Conservation (phyloP, 2,329 filamentous ascomycete genomes). For the Chaetomiaceae sp. region DNA sequence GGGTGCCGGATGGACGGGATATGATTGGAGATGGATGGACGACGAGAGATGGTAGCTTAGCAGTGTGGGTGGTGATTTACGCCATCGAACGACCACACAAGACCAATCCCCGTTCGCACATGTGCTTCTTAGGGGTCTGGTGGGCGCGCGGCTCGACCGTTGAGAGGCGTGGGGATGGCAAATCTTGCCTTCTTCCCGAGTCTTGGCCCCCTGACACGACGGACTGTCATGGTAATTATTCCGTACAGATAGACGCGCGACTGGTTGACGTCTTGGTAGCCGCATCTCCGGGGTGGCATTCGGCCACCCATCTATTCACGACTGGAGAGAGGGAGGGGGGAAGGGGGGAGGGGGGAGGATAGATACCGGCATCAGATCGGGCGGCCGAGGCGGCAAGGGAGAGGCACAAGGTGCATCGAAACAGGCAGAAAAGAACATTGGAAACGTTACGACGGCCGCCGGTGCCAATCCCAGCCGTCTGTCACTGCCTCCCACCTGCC, state of each 20-base stretch:
- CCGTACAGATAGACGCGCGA: too few species aligned
- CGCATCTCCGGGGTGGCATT: too few species aligned
- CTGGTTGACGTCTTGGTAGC: too few species aligned
- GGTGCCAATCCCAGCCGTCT: too few species aligned
- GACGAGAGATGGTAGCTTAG: background rate
- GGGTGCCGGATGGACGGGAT: background rate
- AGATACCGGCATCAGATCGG: background rate
- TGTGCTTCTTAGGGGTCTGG: too few species aligned
- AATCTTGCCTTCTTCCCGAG: background rate
- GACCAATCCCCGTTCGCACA: too few species aligned
- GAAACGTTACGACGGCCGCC: too few species aligned
- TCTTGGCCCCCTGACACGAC: too few species aligned
- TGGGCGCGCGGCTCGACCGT: slow-evolving; percentile 4
- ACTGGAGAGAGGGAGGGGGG: too few species aligned
- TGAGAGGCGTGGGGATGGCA: background rate
- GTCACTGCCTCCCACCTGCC: background rate
- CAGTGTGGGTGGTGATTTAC: background rate
- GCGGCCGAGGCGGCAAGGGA: background rate
- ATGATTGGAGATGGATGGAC: slow-evolving; percentile 10
- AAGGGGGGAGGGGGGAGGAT: background rate
- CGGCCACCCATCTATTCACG: too few species aligned
- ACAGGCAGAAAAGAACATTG: too few species aligned
- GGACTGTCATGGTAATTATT: too few species aligned
- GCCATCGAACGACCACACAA: slow-evolving; percentile 10
- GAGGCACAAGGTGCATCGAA: slow-evolving; percentile 6